Conservation (phyloP, 441 rosid species). For the Isatis lusitanica region DNA sequence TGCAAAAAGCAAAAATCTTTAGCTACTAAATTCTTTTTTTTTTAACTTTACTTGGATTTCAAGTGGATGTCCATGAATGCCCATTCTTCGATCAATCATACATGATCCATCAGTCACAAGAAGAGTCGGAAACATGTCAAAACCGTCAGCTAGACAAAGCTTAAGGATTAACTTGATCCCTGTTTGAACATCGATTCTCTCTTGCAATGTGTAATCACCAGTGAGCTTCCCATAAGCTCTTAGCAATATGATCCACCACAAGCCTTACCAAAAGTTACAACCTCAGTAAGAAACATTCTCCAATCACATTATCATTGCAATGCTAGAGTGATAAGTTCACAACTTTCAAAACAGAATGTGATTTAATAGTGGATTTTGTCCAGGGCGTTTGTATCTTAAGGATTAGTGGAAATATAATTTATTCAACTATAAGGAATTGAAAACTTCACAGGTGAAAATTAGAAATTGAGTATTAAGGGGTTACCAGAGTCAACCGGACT, state of each 20-base stretch:
- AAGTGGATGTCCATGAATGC: constrained; percentile 96
- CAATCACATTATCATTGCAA: constrained; percentile 1
- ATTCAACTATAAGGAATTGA: neutral
- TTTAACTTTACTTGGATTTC: constrained; percentile 61
- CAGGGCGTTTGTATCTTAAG: neutral
- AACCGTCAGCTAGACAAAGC: constrained; percentile 80
- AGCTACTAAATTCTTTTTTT: neutral
- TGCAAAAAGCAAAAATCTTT: neutral
- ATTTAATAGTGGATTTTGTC: neutral
- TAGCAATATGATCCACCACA: constrained; percentile 93
- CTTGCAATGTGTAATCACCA: constrained; percentile 76
- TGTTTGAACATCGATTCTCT: constrained; percentile 91
- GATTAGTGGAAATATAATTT: neutral
- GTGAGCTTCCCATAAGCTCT: constrained; percentile 93
- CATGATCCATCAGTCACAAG: constrained; percentile 96
- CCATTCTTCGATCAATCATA: constrained; percentile 97
- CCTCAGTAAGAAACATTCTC: neutral
- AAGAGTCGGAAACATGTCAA: constrained; percentile 93
- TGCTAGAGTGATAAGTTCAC: neutral
- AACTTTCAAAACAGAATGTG: neutral
- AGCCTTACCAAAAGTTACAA: constrained; percentile 41
- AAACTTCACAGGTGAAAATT: neutral
- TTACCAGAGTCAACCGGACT: constrained; percentile 98
- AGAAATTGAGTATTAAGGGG: neutral
- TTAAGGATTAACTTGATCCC: constrained; percentile 83